Conservation (phyloP, 352 stramenopile species). For the Pythium oligandrum region DNA sequence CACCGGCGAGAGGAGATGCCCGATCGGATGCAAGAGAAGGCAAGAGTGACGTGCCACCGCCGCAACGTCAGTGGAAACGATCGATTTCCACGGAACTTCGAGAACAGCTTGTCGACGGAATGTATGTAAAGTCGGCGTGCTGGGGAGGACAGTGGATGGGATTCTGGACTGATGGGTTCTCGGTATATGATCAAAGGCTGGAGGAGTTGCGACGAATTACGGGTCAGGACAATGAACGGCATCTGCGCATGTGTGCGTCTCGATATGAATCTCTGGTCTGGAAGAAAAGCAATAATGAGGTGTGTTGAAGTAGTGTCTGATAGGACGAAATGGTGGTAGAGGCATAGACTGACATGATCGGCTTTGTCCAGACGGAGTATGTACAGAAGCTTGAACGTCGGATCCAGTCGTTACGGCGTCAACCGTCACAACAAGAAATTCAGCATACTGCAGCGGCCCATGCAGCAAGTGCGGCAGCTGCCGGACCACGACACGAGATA, state of each 20-base stretch:
- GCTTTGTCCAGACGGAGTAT: slow-evolving; percentile 34
- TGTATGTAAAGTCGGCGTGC: slow-evolving; percentile 16
- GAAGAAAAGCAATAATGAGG: slow-evolving; percentile 59
- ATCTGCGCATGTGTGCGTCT: slow-evolving; percentile 53
- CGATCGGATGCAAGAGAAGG: no score
- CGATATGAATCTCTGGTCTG: slow-evolving; percentile 70
- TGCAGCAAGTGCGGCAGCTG: not conserved
- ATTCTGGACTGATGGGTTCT: not conserved
- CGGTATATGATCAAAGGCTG: slow-evolving; percentile 23
- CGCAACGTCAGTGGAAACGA: slow-evolving; percentile 15
- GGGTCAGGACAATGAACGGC: slow-evolving; percentile 38
- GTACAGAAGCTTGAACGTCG: slow-evolving; percentile 59
- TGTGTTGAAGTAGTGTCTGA: slow-evolving; percentile 8
- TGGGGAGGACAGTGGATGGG: not conserved
- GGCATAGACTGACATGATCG: not conserved
- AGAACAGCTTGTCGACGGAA: slow-evolving; percentile 23
- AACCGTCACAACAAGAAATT: slow-evolving; percentile 37
- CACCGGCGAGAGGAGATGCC: no score
- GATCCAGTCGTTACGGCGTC: slow-evolving; percentile 55
- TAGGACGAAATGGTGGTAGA: no score
- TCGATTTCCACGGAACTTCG: slow-evolving; percentile 21
- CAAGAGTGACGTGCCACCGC: not conserved
- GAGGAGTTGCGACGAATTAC: slow-evolving; percentile 61
- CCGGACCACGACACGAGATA: slow-evolving; percentile 1
- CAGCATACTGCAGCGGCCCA: slow-evolving; percentile 10